phyloP scores from a whole-genome alignment of 257 asterid genomes.

The Solanum ahanhuiri region DNA sequence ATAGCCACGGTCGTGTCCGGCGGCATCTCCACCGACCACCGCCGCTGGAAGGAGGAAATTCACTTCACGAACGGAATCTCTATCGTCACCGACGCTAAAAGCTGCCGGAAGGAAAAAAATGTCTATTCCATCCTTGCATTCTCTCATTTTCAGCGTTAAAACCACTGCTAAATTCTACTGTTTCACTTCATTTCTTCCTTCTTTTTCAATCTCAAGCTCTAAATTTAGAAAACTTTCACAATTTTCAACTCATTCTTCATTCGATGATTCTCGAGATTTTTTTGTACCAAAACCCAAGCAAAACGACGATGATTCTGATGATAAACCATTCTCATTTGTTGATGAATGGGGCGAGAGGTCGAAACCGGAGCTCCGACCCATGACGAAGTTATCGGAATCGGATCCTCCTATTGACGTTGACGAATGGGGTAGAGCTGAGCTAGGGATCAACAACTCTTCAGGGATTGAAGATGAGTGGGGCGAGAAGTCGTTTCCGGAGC shows the following conservation, averaged over 20 bases:
- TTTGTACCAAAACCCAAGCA: neutral
- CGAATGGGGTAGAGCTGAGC: neutral
- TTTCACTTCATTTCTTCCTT: neutral
- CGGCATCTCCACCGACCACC: neutral
- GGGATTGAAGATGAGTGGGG: neutral
- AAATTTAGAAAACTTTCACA: neutral
- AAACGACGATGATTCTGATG: neutral
- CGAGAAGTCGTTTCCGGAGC: slow-evolving; percentile 27
- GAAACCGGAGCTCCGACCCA: neutral
- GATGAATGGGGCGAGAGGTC: slow-evolving; percentile 86
- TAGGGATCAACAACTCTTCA: neutral
- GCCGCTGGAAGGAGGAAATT: neutral
- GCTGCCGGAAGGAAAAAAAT: neutral
- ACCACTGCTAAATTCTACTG: neutral
- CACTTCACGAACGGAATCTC: neutral
- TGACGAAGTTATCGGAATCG: neutral
- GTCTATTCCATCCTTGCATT: neutral
- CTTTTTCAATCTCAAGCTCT: neutral
- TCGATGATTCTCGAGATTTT: neutral
- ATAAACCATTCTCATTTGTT: slow-evolving; percentile 11
- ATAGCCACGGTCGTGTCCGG: neutral
- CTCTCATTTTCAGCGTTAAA: neutral
- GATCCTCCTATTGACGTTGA: neutral
- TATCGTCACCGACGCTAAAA: neutral
- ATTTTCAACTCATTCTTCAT: neutral